Percentiles rank a stretch among this genome's conserved stretches.
Conservation (phyloP, 108 stramenopile genomes). For the Nitzschia sp. region DNA sequence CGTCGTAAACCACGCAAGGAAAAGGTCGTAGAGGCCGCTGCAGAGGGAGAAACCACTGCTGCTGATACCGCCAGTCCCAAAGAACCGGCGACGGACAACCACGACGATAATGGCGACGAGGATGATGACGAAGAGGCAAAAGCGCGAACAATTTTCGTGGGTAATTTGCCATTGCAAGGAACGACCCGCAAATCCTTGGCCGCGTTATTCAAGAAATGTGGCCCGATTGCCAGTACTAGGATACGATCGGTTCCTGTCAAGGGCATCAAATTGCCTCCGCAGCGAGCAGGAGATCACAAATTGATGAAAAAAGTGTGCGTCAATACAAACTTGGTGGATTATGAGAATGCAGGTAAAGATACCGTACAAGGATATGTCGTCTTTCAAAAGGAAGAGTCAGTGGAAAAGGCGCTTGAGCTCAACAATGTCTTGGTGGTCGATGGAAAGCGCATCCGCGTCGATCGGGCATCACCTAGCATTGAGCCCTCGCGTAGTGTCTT, state of each 20-base stretch:
- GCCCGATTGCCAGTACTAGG: slow-evolving; percentile 53
- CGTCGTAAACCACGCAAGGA: slow-evolving; percentile 26
- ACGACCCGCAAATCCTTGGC: slow-evolving; percentile 65
- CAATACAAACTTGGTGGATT: slow-evolving; percentile 60
- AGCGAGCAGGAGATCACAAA: slow-evolving; percentile 70
- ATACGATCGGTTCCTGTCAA: slow-evolving; percentile 70
- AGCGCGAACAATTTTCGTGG: slow-evolving; percentile 77
- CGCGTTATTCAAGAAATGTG: slow-evolving; percentile 62
- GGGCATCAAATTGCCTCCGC: slow-evolving; percentile 75
- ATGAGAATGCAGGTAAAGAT: slow-evolving; percentile 26
- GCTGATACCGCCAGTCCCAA: neutral
- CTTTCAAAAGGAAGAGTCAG: slow-evolving; percentile 54
- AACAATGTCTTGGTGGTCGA: slow-evolving; percentile 58
- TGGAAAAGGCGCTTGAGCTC: slow-evolving; percentile 61
- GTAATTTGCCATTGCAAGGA: slow-evolving; percentile 66
- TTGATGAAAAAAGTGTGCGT: slow-evolving; percentile 74
- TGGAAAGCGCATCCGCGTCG: slow-evolving; percentile 45
- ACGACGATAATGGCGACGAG: neutral
- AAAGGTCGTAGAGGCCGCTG: neutral
- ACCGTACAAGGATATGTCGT: slow-evolving; percentile 78
- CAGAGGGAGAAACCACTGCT: neutral
- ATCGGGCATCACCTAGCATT: slow-evolving; percentile 45
- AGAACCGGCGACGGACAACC: neutral
- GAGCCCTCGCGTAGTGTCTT: slow-evolving; percentile 73
- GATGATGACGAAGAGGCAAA: slow-evolving; percentile 30